A percentile compares a stretch with the other conserved stretches of the same genome.
Evolutionary conservation across 1,139 yeast genomes (phyloP).

Genomic region (Yamadazyma atlantica): DNA sequence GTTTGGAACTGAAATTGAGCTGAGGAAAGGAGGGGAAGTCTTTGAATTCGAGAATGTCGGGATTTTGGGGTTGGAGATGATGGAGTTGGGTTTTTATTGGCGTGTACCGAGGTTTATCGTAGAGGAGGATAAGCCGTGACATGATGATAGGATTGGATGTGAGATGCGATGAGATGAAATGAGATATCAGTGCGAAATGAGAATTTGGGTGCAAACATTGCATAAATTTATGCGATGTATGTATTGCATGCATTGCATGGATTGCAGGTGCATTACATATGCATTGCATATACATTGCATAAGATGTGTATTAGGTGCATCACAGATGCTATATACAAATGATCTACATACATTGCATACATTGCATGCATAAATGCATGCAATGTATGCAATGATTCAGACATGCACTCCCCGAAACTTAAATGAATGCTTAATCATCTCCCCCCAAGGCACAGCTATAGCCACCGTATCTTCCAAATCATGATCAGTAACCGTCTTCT

Average conservation of each 20-base stretch:
- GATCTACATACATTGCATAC: no score
- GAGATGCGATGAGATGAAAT: no score
- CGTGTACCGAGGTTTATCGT: conserved; percentile 31
- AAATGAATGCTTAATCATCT: conserved; percentile 4
- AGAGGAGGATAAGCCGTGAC: conserved; percentile 30
- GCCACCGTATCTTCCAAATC: conserved; percentile 5
- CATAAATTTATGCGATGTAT: not conserved
- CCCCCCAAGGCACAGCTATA: conserved; percentile 5
- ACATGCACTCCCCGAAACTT: conserved; percentile 5
- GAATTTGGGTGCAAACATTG: no score
- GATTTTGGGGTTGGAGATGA: conserved; percentile 4
- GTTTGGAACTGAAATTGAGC: conserved; percentile 5
- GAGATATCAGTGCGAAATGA: no score
- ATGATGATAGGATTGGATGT: no score
- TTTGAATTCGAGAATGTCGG: conserved; percentile 13
- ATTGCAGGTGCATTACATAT: not conserved
- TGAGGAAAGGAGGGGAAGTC: conserved; percentile 9
- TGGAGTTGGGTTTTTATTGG: conserved; percentile 20
- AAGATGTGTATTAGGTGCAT: no score
- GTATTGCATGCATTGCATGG: not conserved
- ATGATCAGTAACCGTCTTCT: conserved; percentile 4
- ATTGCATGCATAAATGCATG: not conserved
- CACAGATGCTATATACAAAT: not conserved
- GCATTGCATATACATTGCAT: not conserved
- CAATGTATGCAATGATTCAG: not conserved